phyloP scores from a whole-genome alignment of 495 filamentous ascomycete genomes.

The Acidiella bohemica region DNA sequence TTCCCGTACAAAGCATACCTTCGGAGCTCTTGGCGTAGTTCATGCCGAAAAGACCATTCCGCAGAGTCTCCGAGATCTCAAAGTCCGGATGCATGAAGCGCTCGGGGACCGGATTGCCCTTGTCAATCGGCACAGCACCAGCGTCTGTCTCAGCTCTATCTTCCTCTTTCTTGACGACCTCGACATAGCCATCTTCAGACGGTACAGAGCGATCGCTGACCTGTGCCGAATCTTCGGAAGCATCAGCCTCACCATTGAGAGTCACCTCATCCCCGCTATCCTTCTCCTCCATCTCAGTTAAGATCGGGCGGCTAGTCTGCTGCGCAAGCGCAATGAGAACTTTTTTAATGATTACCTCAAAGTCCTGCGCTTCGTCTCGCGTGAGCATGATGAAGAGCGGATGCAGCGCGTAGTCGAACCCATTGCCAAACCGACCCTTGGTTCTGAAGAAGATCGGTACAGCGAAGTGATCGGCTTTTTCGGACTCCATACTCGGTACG shows the following conservation, averaged over 20 bases:
- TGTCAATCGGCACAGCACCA: constrained; percentile 22
- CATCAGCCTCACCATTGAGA: constrained; percentile 45
- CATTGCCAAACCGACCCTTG: constrained; percentile 6
- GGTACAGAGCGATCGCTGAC: constrained; percentile 65
- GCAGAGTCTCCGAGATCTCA: constrained; percentile 41
- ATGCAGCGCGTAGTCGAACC: constrained; percentile 33
- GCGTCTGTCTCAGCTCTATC: constrained; percentile 7
- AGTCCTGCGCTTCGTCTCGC: constrained; percentile 46
- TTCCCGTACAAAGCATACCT: constrained; percentile 24
- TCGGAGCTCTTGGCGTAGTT: constrained; percentile 40
- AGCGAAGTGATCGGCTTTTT: constrained; percentile 54
- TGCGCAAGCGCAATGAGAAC: constrained; percentile 42
- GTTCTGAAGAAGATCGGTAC: constrained; percentile 66
- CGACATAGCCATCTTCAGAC: constrained; percentile 81
- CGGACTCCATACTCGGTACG: constrained; percentile 44
- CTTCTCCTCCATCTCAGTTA: constrained; percentile 32
- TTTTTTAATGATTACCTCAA: constrained; percentile 49
- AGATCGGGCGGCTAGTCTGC: constrained; percentile 49
- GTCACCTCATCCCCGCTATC: neutral
- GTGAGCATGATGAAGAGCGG: constrained; percentile 49
- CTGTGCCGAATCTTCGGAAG: constrained; percentile 32
- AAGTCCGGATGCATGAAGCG: constrained; percentile 33
- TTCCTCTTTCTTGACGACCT: constrained; percentile 45
- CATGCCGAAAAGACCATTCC: constrained; percentile 54
- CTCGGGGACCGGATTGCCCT: constrained; percentile 8